These are phyloP conservation scores for Hygrocybe punicea DNA, from an alignment of 768 basidiomycete genomes.

Conservation along the genomic window DNA sequence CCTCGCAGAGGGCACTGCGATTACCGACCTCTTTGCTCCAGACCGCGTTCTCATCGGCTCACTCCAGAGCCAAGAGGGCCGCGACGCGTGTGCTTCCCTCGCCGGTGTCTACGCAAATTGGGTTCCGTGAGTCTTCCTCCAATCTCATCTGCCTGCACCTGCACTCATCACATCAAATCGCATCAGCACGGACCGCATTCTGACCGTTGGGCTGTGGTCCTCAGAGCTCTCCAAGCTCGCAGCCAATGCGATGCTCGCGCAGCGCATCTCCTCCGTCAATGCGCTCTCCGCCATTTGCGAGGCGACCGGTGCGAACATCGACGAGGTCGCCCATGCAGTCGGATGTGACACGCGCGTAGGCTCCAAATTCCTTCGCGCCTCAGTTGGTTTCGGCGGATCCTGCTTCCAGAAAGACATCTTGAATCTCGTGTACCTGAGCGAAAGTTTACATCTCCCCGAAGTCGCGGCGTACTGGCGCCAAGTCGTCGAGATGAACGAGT, in stretches of 20 bases:
- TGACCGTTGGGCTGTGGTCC: constrained; percentile 97
- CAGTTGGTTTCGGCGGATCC: constrained; percentile 94
- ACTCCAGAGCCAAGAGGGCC: constrained; percentile 83
- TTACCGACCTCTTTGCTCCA: constrained; percentile 79
- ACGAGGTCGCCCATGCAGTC: constrained; percentile 93
- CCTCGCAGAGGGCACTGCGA: constrained; percentile 97
- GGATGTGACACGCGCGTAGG: constrained; percentile 92
- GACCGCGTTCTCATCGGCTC: constrained; percentile 98
- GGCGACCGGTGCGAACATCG: constrained; percentile 97
- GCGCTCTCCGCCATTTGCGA: constrained; percentile 98
- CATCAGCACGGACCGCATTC: constrained; percentile 64
- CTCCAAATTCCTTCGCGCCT: constrained; percentile 91
- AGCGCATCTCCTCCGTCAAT: constrained; percentile 97
- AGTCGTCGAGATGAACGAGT: constrained; percentile 97
- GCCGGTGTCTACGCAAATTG: constrained; percentile 89
- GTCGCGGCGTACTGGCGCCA: constrained; percentile 97
- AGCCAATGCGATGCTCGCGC: constrained; percentile 98
- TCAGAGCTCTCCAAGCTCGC: constrained; percentile 98
- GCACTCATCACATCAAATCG: background rate
- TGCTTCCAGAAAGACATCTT: constrained; percentile 99
- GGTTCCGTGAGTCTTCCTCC: constrained; percentile 70
- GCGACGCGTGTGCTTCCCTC: constrained; percentile 73
- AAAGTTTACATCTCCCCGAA: constrained; percentile 91
- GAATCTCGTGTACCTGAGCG: constrained; percentile 95
- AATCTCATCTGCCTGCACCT: background rate